Percentiles rank a stretch among this genome's conserved stretches.
Evolutionary conservation across 2,329 filamentous ascomycete species (phyloP).

Genomic region (Paraphaeosphaeria minitans): DNA sequence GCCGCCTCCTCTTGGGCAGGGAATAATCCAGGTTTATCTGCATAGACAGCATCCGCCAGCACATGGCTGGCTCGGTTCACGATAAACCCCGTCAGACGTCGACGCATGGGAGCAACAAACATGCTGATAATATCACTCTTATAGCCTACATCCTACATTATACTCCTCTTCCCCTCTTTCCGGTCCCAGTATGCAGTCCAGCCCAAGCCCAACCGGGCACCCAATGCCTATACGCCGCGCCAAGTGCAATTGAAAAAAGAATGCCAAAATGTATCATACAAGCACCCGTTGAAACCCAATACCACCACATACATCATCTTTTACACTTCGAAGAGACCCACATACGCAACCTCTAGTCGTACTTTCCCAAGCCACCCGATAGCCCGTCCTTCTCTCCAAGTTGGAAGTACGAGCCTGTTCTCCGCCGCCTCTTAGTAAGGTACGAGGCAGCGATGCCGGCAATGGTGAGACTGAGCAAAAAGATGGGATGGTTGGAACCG

Average conservation of each 20-base stretch:
- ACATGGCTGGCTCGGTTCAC: too few relatives aligned
- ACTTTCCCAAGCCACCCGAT: slow-evolving; percentile 56
- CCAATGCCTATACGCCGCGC: slow-evolving; percentile 5
- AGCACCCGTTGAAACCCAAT: background rate
- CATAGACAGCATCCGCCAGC: too few relatives aligned
- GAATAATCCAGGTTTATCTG: too few relatives aligned
- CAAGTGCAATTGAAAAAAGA: background rate
- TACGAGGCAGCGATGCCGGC: slow-evolving; percentile 58
- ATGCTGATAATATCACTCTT: background rate
- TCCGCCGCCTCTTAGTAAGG: slow-evolving; percentile 40
- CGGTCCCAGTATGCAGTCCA: background rate
- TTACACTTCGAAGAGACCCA: background rate
- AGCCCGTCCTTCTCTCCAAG: slow-evolving; percentile 72
- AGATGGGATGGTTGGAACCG: slow-evolving; percentile 51
- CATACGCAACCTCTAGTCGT: slow-evolving; percentile 27
- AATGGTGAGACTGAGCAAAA: slow-evolving; percentile 60
- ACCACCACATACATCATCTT: background rate
- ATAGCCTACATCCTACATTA: background rate
- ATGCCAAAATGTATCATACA: slow-evolving; percentile 9
- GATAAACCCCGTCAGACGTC: too few relatives aligned
- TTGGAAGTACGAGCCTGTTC: slow-evolving; percentile 63
- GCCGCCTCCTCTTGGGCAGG: too few relatives aligned
- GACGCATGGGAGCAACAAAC: background rate
- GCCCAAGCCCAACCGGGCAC: background rate
- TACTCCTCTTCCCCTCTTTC: background rate